Conservation (phyloP, 305 asterid genomes). For the Rubia balearica region DNA sequence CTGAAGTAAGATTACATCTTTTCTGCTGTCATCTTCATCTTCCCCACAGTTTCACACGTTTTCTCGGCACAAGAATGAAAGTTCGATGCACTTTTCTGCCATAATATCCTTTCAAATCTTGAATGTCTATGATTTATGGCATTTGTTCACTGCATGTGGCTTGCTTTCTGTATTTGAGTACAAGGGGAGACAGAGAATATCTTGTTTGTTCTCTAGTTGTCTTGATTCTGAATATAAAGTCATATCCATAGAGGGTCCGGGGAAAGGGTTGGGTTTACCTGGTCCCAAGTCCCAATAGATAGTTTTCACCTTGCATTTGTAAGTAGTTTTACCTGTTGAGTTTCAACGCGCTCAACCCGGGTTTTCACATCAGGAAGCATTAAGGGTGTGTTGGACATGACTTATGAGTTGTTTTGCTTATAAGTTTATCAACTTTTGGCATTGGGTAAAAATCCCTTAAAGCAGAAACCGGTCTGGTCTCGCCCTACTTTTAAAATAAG, state of each 20-base stretch:
- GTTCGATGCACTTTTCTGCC: neutral
- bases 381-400: no score
- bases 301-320: neutral
- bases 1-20: conserved; percentile 24
- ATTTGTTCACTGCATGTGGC: conserved; percentile 9
- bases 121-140: neutral
- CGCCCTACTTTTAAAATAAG: no score
- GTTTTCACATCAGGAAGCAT: no score
- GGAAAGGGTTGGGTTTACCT: neutral
- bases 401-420: no score
- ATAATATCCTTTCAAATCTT: conserved; percentile 1
- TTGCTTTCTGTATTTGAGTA: neutral
- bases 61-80: conserved; percentile 5
- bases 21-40: conserved; percentile 3
- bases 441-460: no score
- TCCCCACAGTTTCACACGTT: neutral
- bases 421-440: no score
- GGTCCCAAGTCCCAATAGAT: neutral
- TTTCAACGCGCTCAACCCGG: no score
- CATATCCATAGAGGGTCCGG: neutral
- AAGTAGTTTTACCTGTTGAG: no score
- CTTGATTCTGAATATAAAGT: neutral
- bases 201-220: conserved; percentile 8
- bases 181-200: neutral
- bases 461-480: no score